A percentile compares a stretch with the other conserved stretches of the same genome.
Evolutionary conservation across 2,329 filamentous ascomycete genomes (phyloP).

Genomic region (Graphilbum sp.): DNA sequence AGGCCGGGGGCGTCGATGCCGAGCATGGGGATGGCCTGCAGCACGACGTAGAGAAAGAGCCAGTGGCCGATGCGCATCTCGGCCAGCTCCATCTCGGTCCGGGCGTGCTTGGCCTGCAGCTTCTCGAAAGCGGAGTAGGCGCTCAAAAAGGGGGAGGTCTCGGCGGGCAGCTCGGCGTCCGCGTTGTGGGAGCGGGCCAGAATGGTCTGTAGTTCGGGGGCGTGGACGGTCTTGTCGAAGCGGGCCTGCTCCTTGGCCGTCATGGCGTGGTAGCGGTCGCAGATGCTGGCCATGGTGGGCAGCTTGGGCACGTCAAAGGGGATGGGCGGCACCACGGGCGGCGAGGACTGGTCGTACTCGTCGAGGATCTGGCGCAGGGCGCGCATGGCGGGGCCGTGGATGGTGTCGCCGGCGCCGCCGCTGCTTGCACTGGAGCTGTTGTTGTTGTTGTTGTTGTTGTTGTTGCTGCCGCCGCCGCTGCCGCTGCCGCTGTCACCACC

Average conservation of each 20-base stretch:
- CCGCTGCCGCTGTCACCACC: no score
- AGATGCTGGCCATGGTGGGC: constrained; percentile 50
- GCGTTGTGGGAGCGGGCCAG: constrained; percentile 71
- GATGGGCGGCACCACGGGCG: constrained; percentile 78
- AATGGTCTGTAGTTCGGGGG: constrained; percentile 60
- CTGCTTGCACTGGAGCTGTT: no score
- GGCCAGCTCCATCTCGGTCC: constrained; percentile 46
- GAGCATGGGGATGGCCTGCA: constrained; percentile 63
- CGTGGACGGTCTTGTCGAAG: constrained; percentile 55
- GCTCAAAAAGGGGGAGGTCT: constrained; percentile 45
- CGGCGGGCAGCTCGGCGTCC: constrained; percentile 37
- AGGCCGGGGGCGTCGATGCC: constrained; percentile 60
- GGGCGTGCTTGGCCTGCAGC: constrained; percentile 43
- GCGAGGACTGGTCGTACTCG: constrained; percentile 79
- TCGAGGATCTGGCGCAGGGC: constrained; percentile 65
- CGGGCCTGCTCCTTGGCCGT: constrained; percentile 61
- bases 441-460: no score
- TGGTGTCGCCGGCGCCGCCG: constrained; percentile 20
- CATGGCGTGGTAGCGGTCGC: constrained; percentile 46
- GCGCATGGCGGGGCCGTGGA: constrained; percentile 39
- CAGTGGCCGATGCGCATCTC: constrained; percentile 63
- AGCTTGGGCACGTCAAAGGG: constrained; percentile 77
- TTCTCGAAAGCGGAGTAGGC: constrained; percentile 57
- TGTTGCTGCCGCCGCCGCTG: constrained; percentile 17
- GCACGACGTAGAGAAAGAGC: constrained; percentile 65